Base-by-base conservation (phyloP, 306 rosid genomes). In the Gastrolobium villosum region DNA sequence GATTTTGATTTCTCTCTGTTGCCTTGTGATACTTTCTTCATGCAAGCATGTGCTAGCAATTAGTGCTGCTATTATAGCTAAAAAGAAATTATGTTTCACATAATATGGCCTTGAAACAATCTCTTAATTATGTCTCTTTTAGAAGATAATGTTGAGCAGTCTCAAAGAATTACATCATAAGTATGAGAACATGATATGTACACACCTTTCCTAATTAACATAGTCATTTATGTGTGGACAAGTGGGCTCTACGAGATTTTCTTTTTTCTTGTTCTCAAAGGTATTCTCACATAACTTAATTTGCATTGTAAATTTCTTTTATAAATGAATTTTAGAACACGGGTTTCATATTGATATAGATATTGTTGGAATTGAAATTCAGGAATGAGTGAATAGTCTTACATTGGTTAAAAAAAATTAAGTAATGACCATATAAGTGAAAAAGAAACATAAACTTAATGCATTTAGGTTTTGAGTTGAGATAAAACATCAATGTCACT, bases 1-100 rank as follows among this genome's bases (percentile, higher is more conserved):
- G 61, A 61, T 82, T 78, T 74, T 59, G 28, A 41, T 76, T 56
- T 77, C 64, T 7, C 71, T 86, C 63, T 62, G 82, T 77, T 79
- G 74, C 83, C 70, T 65, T 46, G 43, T 79, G 13, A 53, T 75
- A 62, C 66, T 79, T 75, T 85, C 81, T 82, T 83, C 96, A 86
- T 76, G 87, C 91, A 86, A 70, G 49, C 97, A 93, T 93, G 97
- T 90, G 97, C 85, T 55, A 32, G 87, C 84, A 77, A 86, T 88
- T 81, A 85, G 83, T 78, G 85, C 60, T 62, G 80, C 85, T 78
- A 86, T 92, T 75, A 83, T 88, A 40, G 31, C 65, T 50, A 39
- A 66, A 77, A 83, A 50, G 50, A 82, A 86, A 68, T 43, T 43
- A 44, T 82, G 60, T 4, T 57, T 32, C 15, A 7, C 13, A 2